These are phyloP conservation scores for Zymoseptoria brevis DNA, from an alignment of 2,329 filamentous ascomycete genomes.

Conservation along the genomic window DNA sequence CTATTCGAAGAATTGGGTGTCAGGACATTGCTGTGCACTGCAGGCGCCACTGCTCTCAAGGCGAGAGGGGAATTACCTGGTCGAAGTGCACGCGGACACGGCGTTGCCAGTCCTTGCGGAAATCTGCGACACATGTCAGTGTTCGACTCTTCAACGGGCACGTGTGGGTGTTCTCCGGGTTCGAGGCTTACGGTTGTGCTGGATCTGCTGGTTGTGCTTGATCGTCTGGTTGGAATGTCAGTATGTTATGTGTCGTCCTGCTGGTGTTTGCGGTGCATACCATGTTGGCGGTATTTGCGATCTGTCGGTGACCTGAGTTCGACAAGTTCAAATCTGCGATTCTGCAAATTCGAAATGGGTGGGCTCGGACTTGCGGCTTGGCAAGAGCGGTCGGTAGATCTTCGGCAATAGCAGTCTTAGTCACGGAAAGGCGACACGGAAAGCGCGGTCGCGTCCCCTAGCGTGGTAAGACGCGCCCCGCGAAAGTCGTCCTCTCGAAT, in stretches of 20 bases:
- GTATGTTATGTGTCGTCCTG: not conserved
- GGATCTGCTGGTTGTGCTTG: slow-evolving; percentile 99
- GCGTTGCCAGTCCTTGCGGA: slow-evolving; percentile 99
- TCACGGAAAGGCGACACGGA: not conserved
- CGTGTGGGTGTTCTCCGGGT: not conserved
- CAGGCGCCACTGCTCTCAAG: slow-evolving; percentile 48
- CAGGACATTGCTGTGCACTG: slow-evolving; percentile 31
- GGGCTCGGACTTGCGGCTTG: not conserved
- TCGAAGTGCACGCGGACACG: slow-evolving; percentile 99
- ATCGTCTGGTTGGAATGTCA: slow-evolving; percentile 48
- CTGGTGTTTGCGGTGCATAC: slow-evolving; percentile 4
- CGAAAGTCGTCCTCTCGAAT: not conserved
- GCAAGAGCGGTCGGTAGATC: not conserved
- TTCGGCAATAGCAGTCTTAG: not conserved
- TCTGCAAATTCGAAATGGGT: not conserved
- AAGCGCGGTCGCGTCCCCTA: slow-evolving; percentile 2
- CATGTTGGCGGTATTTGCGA: slow-evolving; percentile 13
- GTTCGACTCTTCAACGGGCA: not conserved
- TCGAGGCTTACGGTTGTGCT: slow-evolving; percentile 61
- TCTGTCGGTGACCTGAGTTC: slow-evolving; percentile 15
- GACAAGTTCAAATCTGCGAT: not conserved
- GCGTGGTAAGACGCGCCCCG: not conserved
- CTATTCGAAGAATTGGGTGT: slow-evolving; percentile 44
- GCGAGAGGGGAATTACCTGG: slow-evolving; percentile 69
- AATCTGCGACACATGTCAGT: slow-evolving; percentile 52